Evolutionary conservation across 225 moss, liverwort and hornwort species (phyloP).

Genomic region (Sphagnum contortum): DNA sequence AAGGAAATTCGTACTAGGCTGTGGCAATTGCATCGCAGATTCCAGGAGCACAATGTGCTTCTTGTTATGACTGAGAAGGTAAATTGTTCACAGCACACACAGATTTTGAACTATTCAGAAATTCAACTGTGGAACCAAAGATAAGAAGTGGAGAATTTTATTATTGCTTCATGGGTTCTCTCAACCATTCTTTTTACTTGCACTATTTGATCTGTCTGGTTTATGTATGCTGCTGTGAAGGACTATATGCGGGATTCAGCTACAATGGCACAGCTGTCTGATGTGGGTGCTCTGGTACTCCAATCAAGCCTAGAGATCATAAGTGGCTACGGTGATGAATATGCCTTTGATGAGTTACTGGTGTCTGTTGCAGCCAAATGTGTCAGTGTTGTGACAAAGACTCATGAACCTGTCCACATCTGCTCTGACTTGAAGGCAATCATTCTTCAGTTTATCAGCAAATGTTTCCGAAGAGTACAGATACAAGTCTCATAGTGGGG

Average conservation of each 20-base stretch:
- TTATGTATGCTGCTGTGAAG: slow-evolving; percentile 9
- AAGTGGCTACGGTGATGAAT: slow-evolving; percentile 11
- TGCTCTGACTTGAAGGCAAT: slow-evolving; percentile 1
- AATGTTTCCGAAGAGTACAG: too few relatives aligned
- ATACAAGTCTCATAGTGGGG: too few relatives aligned
- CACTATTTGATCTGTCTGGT: too few relatives aligned
- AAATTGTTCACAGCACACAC: not conserved
- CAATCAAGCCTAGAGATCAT: slow-evolving; percentile 36
- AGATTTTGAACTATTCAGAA: not conserved
- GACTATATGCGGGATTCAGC: slow-evolving; percentile 47
- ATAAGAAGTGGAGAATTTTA: not conserved
- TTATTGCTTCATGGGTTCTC: too few relatives aligned
- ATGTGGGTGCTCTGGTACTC: slow-evolving; percentile 20
- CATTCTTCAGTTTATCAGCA: not conserved
- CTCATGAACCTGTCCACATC: not conserved
- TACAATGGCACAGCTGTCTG: slow-evolving; percentile 21
- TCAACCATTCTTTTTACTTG: too few relatives aligned
- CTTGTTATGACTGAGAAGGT: slow-evolving; percentile 92
- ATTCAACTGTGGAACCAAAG: not conserved
- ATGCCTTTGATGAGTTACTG: slow-evolving; percentile 19
- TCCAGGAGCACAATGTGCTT: slow-evolving; percentile 23
- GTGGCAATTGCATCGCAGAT: slow-evolving; percentile 41
- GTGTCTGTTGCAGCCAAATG: not conserved
- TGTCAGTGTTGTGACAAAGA: not conserved
- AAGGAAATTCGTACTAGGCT: slow-evolving; percentile 26